These are phyloP conservation scores for Thermoascus crustaceus DNA, from an alignment of 2,329 filamentous ascomycete species.

Conservation along the genomic window DNA sequence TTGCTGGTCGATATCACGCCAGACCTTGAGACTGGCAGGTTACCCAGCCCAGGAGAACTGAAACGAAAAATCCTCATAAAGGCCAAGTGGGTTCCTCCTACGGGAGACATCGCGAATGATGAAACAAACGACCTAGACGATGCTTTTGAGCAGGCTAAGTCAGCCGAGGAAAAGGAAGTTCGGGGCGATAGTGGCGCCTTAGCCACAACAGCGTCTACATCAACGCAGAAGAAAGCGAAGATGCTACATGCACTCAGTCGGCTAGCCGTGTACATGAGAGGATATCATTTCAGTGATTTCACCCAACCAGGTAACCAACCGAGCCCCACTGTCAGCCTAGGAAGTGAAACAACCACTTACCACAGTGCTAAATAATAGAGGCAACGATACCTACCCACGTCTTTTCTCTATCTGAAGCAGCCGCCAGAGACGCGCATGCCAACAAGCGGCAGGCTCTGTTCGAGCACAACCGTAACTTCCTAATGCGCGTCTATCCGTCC, in stretches of 20 bases:
- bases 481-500: slow-evolving; percentile 85
- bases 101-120: slow-evolving; percentile 18
- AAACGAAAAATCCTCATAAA: slow-evolving; percentile 76
- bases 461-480: slow-evolving; percentile 68
- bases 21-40: slow-evolving; percentile 48
- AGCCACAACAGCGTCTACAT: slow-evolving; percentile 11
- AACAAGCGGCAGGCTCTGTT: slow-evolving; percentile 56
- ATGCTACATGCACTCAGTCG: slow-evolving; percentile 65
- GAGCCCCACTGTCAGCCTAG: background rate
- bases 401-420: slow-evolving; percentile 56
- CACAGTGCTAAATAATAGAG: slow-evolving; percentile 23
- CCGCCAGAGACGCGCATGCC: slow-evolving; percentile 56
- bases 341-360: background rate
- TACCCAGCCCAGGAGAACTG: slow-evolving; percentile 65
- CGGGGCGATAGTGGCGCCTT: slow-evolving; percentile 5
- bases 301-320: slow-evolving; percentile 52
- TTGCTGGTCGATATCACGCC: slow-evolving; percentile 58
- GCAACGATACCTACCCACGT: slow-evolving; percentile 52
- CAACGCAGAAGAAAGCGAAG: slow-evolving; percentile 45
- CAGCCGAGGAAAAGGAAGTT: slow-evolving; percentile 10
- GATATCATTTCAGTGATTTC: slow-evolving; percentile 70
- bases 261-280: slow-evolving; percentile 78
- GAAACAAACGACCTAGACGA: slow-evolving; percentile 9
- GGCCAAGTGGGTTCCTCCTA: slow-evolving; percentile 58
- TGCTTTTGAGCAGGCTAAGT: too few species aligned